Evolutionary conservation across 345 rosid species (phyloP).

Genomic region (Heritiera fomes): DNA sequence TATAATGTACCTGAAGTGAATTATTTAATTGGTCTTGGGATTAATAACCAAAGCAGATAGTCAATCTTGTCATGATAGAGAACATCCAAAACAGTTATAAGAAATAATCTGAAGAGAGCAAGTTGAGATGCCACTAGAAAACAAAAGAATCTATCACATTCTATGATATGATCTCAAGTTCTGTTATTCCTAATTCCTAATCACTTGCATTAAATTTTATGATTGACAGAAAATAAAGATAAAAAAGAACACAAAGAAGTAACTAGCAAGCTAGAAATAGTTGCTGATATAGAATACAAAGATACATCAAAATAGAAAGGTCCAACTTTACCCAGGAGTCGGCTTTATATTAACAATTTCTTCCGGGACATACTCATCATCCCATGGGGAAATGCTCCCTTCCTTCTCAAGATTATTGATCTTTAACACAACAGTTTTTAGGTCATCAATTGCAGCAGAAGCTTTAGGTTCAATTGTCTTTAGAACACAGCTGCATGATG

Average conservation of each 20-base stretch:
- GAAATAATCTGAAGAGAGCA: neutral
- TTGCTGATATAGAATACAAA: conserved; percentile 10
- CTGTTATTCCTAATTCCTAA: neutral
- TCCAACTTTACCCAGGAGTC: conserved; percentile 64
- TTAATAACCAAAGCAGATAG: too few species aligned
- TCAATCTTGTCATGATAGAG: too few species aligned
- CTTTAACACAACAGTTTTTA: conserved; percentile 53
- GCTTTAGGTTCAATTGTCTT: conserved; percentile 81
- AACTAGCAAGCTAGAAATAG: neutral
- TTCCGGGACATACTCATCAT: conserved; percentile 84
- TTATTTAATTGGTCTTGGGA: conserved; percentile 5
- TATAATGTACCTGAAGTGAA: conserved; percentile 51
- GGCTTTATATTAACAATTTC: conserved; percentile 75
- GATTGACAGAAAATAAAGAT: conserved; percentile 13
- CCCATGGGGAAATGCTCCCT: conserved; percentile 73
- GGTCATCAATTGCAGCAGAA: conserved; percentile 67
- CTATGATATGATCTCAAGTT: neutral
- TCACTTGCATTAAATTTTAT: conserved; percentile 10
- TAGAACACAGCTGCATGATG: conserved; percentile 77
- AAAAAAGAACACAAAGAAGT: neutral
- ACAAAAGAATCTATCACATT: neutral
- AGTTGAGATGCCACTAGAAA: neutral
- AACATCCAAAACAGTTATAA: conserved; percentile 1
- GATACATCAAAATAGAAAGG: conserved; percentile 14
- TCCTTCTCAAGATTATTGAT: conserved; percentile 62